Percentiles rank a stretch among this genome's conserved stretches.
Conservation (phyloP, 805 yeast genomes). For the Cyberlindnera suaveolens region DNA sequence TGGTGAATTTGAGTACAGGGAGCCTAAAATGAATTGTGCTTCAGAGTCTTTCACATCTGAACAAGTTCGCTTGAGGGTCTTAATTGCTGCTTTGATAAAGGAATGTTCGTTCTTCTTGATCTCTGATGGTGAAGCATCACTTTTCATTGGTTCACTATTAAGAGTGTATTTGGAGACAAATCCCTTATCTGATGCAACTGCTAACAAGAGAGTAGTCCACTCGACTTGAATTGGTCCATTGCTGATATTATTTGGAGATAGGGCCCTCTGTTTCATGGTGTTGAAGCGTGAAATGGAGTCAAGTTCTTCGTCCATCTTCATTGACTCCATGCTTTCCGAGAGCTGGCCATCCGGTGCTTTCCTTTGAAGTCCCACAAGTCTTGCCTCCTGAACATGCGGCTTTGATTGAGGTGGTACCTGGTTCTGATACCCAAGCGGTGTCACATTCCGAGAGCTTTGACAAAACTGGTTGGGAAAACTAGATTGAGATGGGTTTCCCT, state of each 20-base stretch:
- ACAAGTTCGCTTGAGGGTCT: constrained; percentile 51
- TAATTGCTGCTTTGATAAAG: constrained; percentile 51
- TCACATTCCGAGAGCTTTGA: not conserved
- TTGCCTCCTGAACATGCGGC: not conserved
- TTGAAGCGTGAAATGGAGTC: not conserved
- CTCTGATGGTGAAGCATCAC: constrained; percentile 33
- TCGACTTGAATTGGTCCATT: constrained; percentile 45
- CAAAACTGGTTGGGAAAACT: too few relatives aligned
- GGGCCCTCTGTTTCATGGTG: constrained; percentile 19
- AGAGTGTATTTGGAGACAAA: constrained; percentile 39
- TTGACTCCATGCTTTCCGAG: not conserved
- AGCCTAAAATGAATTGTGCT: constrained; percentile 55
- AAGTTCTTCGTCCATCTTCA: not conserved
- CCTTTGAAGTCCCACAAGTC: not conserved
- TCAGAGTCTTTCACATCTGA: constrained; percentile 44
- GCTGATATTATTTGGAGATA: constrained; percentile 30
- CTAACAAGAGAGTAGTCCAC: constrained; percentile 56
- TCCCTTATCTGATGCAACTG: constrained; percentile 36
- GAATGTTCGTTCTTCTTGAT: constrained; percentile 46
- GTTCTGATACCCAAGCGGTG: not conserved
- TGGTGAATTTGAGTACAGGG: constrained; percentile 53
- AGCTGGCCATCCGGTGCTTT: not conserved
- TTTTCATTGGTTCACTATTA: constrained; percentile 38
- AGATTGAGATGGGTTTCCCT: too few relatives aligned
- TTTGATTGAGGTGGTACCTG: not conserved